Conservation (phyloP, 2,329 filamentous ascomycete species). For the Anisogramma anomala region DNA sequence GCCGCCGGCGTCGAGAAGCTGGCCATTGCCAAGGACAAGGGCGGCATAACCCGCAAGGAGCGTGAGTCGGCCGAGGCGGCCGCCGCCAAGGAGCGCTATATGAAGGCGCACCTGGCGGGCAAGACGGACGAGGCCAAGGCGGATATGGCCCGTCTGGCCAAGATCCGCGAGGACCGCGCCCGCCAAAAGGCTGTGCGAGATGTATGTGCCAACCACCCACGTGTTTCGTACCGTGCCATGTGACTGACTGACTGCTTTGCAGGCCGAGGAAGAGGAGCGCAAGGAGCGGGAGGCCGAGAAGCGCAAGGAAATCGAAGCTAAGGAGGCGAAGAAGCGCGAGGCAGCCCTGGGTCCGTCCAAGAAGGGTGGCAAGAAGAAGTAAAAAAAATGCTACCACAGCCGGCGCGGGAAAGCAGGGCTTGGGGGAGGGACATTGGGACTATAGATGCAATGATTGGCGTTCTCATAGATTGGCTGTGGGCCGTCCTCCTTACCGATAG, state of each 20-base stretch:
- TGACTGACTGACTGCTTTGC: slow-evolving; percentile 13
- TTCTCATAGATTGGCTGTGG: too few species aligned
- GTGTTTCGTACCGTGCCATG: background rate
- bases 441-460: too few species aligned
- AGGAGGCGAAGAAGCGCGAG: slow-evolving; percentile 44
- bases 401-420: too few species aligned
- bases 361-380: slow-evolving; percentile 35
- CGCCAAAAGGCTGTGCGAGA: slow-evolving; percentile 73
- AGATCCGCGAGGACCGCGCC: slow-evolving; percentile 78
- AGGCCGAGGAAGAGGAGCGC: slow-evolving; percentile 49
- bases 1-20: slow-evolving; percentile 46
- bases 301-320: slow-evolving; percentile 40
- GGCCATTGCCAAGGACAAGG: slow-evolving; percentile 26
- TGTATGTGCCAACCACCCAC: slow-evolving; percentile 37
- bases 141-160: slow-evolving; percentile 69
- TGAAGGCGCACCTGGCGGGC: slow-evolving; percentile 83
- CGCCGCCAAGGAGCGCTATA: slow-evolving; percentile 79
- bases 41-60: slow-evolving; percentile 36
- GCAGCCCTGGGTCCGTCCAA: slow-evolving; percentile 35
- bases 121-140: slow-evolving; percentile 94
- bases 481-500: too few species aligned
- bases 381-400: background rate
- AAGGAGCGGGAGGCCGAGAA: slow-evolving; percentile 39
- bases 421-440: background rate
- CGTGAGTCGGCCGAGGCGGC: slow-evolving; percentile 72